Evolutionary conservation across 1,284 basidiomycete species (phyloP).

Genomic region (Calocybe gambosa): DNA sequence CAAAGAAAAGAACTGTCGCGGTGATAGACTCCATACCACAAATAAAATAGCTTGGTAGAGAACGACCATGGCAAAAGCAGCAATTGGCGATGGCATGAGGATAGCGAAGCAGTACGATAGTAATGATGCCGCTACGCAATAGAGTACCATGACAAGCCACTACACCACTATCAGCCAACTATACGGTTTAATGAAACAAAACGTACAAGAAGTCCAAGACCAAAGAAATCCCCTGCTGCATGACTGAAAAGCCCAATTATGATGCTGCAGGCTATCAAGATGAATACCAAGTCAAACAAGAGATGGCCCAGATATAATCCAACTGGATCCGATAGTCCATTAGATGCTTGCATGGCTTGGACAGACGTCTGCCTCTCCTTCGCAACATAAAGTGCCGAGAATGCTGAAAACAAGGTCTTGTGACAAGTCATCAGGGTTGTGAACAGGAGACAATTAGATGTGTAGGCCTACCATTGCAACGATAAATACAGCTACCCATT

Average conservation of each 20-base stretch:
- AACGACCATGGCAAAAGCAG: neutral
- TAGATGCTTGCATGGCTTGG: slow-evolving; percentile 75
- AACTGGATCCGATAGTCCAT: slow-evolving; percentile 65
- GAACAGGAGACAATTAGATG: neutral
- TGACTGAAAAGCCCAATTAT: slow-evolving; percentile 42
- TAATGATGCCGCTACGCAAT: neutral
- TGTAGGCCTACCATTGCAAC: slow-evolving; percentile 51
- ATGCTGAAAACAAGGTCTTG: slow-evolving; percentile 47
- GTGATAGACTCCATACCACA: neutral
- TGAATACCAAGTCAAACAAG: slow-evolving; percentile 63
- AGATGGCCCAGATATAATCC: slow-evolving; percentile 79
- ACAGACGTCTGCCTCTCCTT: slow-evolving; percentile 61
- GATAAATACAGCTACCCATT: slow-evolving; percentile 64
- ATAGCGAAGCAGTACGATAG: slow-evolving; percentile 43
- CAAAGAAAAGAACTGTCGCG: neutral
- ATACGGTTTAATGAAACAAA: neutral
- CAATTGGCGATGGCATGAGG: slow-evolving; percentile 57
- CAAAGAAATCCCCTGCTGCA: neutral
- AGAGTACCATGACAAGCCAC: slow-evolving; percentile 38
- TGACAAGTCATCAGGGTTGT: neutral
- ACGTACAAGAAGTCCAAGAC: neutral
- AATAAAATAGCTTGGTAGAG: neutral
- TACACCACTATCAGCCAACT: slow-evolving; percentile 34
- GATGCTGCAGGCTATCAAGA: slow-evolving; percentile 52
- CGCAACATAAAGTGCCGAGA: slow-evolving; percentile 73